These are phyloP conservation scores for Quercus tomentella DNA, from an alignment of 331 rosid species.

Conservation along the genomic window DNA sequence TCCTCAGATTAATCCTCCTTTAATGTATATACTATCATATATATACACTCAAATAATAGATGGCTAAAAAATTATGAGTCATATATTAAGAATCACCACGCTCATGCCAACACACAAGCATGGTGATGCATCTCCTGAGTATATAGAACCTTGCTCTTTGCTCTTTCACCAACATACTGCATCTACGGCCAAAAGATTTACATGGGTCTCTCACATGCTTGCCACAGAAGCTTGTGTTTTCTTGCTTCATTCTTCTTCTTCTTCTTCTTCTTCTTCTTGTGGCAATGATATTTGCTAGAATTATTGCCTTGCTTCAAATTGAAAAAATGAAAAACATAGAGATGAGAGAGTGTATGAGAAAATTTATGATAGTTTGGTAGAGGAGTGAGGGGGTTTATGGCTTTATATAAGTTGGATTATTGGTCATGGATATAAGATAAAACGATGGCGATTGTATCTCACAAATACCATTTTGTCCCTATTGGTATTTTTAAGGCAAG, in stretches of 20 bases:
- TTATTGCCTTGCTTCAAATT: background rate
- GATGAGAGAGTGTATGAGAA: background rate
- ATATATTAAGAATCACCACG: slow-evolving; percentile 23
- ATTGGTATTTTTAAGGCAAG: background rate
- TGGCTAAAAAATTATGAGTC: background rate
- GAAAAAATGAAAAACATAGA: background rate
- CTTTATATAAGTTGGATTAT: background rate
- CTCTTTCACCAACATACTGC: slow-evolving; percentile 55
- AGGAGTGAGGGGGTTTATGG: background rate
- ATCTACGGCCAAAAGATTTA: slow-evolving; percentile 52
- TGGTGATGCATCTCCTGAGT: slow-evolving; percentile 65
- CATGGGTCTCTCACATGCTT: slow-evolving; percentile 25
- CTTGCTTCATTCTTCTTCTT: slow-evolving; percentile 19
- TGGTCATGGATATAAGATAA: too few relatives aligned
- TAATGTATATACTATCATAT: background rate
- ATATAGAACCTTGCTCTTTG: slow-evolving; percentile 71
- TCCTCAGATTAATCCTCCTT: background rate
- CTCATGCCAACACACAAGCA: slow-evolving; percentile 77
- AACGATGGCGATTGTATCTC: background rate
- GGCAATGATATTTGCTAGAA: background rate
- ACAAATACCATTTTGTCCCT: slow-evolving; percentile 14
- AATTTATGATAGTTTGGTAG: background rate
- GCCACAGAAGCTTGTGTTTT: slow-evolving; percentile 22
- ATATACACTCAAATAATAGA: background rate
- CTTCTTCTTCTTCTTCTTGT: background rate